A percentile compares a stretch with the other conserved stretches of the same genome.
Evolutionary conservation across 768 basidiomycete genomes (phyloP).

Genomic region (Leucocoprinus sp.): DNA sequence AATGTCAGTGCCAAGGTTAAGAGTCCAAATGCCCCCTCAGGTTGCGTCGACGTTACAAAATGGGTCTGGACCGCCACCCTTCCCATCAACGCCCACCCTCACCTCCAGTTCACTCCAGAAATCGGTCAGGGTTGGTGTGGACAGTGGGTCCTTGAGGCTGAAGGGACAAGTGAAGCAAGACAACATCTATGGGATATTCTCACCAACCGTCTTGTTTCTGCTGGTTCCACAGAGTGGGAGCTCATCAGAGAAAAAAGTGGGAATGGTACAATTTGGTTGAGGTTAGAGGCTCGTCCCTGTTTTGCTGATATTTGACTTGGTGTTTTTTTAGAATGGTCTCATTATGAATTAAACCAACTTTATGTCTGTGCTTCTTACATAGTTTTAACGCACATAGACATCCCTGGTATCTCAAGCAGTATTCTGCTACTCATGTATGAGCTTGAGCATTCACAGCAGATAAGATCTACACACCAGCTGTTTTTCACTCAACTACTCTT

Average conservation of each 20-base stretch:
- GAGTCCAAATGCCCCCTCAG: constrained; percentile 54
- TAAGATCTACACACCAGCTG: not conserved
- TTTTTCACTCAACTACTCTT: constrained; percentile 19
- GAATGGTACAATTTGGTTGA: constrained; percentile 55
- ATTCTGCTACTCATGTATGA: no score
- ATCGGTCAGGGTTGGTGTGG: constrained; percentile 66
- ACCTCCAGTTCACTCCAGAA: constrained; percentile 12
- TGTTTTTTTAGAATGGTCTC: constrained; percentile 13
- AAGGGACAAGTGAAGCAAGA: constrained; percentile 63
- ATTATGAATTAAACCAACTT: constrained; percentile 5
- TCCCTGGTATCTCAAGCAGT: no score
- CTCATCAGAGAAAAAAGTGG: constrained; percentile 56
- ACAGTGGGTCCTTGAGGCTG: constrained; percentile 75
- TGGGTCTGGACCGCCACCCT: constrained; percentile 58
- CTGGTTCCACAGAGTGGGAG: constrained; percentile 38
- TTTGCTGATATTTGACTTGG: not conserved
- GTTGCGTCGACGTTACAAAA: constrained; percentile 50
- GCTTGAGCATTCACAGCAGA: not conserved
- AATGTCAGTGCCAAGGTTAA: constrained; percentile 37
- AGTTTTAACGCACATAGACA: no score
- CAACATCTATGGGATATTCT: constrained; percentile 50
- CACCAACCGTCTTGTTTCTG: constrained; percentile 15
- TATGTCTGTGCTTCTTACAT: no score
- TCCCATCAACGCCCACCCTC: no score
- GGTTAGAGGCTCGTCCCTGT: constrained; percentile 30